Percentiles rank a stretch among this genome's conserved stretches.
Conservation (phyloP, 257 asterid genomes). For the Gardenia jasminoides region DNA sequence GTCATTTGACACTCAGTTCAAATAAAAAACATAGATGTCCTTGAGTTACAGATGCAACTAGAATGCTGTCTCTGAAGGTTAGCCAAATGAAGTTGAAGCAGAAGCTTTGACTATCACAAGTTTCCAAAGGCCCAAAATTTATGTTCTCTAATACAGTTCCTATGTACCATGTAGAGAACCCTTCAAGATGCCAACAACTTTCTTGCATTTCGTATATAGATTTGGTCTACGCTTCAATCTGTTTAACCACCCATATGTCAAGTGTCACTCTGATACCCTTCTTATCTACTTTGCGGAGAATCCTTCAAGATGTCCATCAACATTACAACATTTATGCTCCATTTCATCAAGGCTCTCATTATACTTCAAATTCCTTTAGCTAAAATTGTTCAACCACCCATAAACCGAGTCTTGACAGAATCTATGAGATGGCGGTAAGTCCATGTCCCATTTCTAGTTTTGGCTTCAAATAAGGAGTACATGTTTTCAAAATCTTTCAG, state of each 20-base stretch:
- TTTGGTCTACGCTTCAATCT: no score
- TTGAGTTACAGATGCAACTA: background rate
- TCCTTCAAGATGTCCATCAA: background rate
- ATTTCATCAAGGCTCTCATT: background rate
- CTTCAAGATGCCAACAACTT: background rate
- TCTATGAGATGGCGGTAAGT: constrained; percentile 24
- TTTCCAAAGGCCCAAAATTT: background rate
- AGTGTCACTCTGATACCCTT: no score
- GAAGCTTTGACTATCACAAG: background rate
- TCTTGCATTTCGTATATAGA: background rate
- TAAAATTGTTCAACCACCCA: background rate
- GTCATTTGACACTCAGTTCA: background rate
- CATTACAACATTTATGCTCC: background rate
- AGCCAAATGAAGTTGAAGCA: background rate
- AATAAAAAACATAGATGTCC: background rate
- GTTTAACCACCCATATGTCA: background rate
- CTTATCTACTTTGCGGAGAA: background rate
- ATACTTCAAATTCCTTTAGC: background rate
- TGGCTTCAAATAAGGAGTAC: constrained; percentile 10
- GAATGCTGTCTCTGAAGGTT: background rate
- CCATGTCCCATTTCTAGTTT: constrained; percentile 7
- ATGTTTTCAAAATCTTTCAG: constrained; percentile 21
- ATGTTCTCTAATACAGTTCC: background rate
- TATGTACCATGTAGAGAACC: background rate
- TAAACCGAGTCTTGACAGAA: constrained; percentile 12